Evolutionary conservation across 2,329 filamentous ascomycete species (phyloP), one percentile per base, ranked within the genome.

Genomic region (Aspergillus puulaauensis): DNA sequence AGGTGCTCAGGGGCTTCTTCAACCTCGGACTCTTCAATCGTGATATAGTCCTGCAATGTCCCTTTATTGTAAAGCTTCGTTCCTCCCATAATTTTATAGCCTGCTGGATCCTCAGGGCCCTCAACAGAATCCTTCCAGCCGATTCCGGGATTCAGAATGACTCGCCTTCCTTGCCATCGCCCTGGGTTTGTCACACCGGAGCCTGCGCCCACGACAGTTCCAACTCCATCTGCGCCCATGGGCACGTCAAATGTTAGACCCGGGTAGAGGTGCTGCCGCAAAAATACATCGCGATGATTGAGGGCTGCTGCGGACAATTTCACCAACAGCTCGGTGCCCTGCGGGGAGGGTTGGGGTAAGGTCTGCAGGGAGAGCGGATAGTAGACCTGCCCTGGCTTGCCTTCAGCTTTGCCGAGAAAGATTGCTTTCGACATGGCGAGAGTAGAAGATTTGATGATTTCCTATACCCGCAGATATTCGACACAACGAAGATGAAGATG

Each of bases 271-370:
- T 93, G 89, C 74, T 95, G 92, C 54, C 93, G 90, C 75, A 96
- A 90, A 79, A 97, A 98, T 66, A 96, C 86, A 75, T 98, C 95
- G 67, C 93, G 90, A 79, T 98, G 95, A 80, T 98, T 98, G 51
- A 98, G 86, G 14, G 93, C 89, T 1, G 88, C 90, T 52, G 92
- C 90, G 37, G 84, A 83, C 69, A 98, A 80, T 68, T 85, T 86
- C 61, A 98, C 79, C 6, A 96, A 80, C 64, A 96, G 80, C 73
- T 97, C 83, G 61, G 80, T 80, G 15, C 84, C 83, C 24, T 84
- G 82, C 0, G 88, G 88, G 2, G 78, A 80, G 24, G 89, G 89
- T 61, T 82, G 80, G 56, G 87, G 82, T 15, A 88, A 76, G 35
- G 86, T 78, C 61, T 85, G 85, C 54, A 90, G 65, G n/a, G 70